Base-by-base conservation (phyloP, 108 stramenopile species). In the Skeletonema marinoi region DNA sequence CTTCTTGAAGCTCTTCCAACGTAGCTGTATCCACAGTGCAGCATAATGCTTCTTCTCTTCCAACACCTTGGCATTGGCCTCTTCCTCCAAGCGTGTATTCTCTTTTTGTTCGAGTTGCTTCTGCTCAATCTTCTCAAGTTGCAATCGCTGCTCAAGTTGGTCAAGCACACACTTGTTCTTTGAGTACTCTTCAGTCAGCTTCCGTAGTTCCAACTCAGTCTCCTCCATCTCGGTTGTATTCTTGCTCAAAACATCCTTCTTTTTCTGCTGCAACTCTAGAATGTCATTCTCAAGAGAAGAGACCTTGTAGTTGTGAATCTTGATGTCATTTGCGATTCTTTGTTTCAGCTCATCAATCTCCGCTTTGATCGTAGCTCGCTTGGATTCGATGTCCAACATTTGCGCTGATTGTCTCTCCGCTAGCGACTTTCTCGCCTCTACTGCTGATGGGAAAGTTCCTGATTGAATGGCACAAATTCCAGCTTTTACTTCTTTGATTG, bases 21-120 rank as follows among this genome's bases (percentile, higher is more conserved):
- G 65, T 39, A 79, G 32, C 41, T 79, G 78, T 12, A 79, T 79
- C 71, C 71, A 73, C 21, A 79, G 66, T 7, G 78, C 66, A 8
- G 78, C 71, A 38, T 54, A 79, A 60, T 79, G 50, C 32, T 73
- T 60, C 31, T 39, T 66, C 32, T 73, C 78, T 19, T 68, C 71
- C 0, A 29, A 12, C 9, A 38, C 32, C 32, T 32, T 68, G 10
- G 8, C 25, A 32, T 66, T 30, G 7, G 54, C 66, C 19, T 66
- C 42, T 44, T 48, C 59, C 60, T 67, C 30, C 6, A 25, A 9
- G 13, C 19, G 59, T 25, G 38, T 6, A 3, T 29, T 41, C 33
- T 60, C 66, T 30, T 25, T 1, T 25, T 72, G 71, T 16, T 12
- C 31, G 13, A 14, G 16, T 6, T 31, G 11, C 25, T 44, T 33